Evolutionary conservation across 352 stramenopile species (phyloP).

Genomic region (Blastocystis sp.): DNA sequence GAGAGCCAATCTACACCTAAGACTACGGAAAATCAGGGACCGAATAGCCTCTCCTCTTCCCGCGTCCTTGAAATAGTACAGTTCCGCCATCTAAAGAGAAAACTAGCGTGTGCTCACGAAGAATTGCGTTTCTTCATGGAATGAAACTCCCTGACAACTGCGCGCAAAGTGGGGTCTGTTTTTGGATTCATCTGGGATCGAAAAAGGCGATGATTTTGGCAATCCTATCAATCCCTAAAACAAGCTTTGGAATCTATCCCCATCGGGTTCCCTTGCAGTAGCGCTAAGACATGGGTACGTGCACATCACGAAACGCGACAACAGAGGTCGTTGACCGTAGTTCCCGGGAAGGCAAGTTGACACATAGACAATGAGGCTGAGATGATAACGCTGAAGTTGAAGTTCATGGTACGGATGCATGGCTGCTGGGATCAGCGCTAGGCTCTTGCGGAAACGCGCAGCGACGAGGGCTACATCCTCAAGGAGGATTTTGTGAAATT

Average conservation of each 20-base stretch:
- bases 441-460: slow-evolving; percentile 52
- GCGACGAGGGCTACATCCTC: slow-evolving; percentile 56
- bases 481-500: slow-evolving; percentile 68
- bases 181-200: neutral
- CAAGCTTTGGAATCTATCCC: neutral
- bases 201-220: slow-evolving; percentile 26
- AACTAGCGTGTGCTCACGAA: neutral
- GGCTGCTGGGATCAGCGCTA: neutral
- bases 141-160: neutral
- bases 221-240: neutral
- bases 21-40: neutral
- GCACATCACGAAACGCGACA: slow-evolving; percentile 22
- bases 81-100: slow-evolving; percentile 9
- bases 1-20: slow-evolving; percentile 36
- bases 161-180: neutral
- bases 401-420: slow-evolving; percentile 44
- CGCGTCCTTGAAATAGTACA: slow-evolving; percentile 60
- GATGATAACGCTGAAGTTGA: slow-evolving; percentile 61
- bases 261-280: no score
- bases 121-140: neutral
- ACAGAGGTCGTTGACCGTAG: slow-evolving; percentile 11
- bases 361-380: slow-evolving; percentile 46
- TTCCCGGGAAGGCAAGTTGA: neutral
- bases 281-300: slow-evolving; percentile 17
- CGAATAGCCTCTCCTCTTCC: slow-evolving; percentile 53